Evolutionary conservation across 2,329 filamentous ascomycete species (phyloP), one percentile per base, ranked within the genome.

Genomic region (Ophiostoma sp.): DNA sequence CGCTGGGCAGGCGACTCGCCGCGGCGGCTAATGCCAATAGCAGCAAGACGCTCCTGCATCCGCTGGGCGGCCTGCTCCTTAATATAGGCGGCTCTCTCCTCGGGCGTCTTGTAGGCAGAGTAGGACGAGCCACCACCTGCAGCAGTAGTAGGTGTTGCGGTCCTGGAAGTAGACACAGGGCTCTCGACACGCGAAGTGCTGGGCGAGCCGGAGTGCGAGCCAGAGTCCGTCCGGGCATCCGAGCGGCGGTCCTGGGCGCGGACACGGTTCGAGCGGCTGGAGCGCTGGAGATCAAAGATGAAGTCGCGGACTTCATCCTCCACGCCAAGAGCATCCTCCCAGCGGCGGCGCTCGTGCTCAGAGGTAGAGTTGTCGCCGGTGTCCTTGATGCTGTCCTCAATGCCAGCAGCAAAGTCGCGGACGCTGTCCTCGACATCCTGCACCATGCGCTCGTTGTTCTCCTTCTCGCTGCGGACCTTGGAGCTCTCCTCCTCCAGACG

Each of bases 241-340:
- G 83, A 81, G 33, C 85, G 85, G 72, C 83, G 87, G 75, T 90
- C 91, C 80, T 88, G 89, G 68, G 85, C 83, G 74, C 88, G 86
- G 73, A 97, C 83, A 74, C 91, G 91, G 71, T 93, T 87, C 76
- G 93, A 87, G 76, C 94, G 90, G 81, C 94, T 97, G 75, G 91
- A 93, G 75, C 95, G 90, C 81, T 98, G 95, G 71, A 99, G 85
- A 77, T 98, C 96, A 80, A 96, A 98, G 80, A 99, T 99, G 82
- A 99, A 98, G 79, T 99, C 96, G 79, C 94, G 93, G 75, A 98
- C 92, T 79, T 97, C 94, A 79, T 99, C 95, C 80, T 99, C 96
- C 36, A 99, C 96, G 36, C 96, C 96, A 50, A 99, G 87, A 11
- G 90, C 96, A 82, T 99, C 96, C 78, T 99, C 94, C 96, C 96